Evolutionary conservation across 139 green algal species (phyloP), one percentile per base, ranked within the genome.

Genomic region (Nannochloris sp.): DNA sequence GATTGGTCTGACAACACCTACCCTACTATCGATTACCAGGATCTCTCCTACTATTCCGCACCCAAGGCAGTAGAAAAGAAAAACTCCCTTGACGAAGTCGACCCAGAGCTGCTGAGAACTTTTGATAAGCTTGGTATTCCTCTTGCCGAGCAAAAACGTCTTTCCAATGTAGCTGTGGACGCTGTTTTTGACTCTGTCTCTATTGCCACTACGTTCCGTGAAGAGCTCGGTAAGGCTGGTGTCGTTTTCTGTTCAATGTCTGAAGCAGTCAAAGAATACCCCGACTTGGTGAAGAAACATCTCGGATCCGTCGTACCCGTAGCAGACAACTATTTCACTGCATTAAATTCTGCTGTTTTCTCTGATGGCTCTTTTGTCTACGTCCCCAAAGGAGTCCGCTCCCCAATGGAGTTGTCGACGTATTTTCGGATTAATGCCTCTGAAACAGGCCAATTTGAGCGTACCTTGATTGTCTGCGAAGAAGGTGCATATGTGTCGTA

Each of bases 341-440:
- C 94, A 4, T 82, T 99, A 7, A 99, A 99, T 77, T 84, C 80
- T 3, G 95, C 95, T 14, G 95, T 99, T 4, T 99, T 99, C 73
- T 89, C 77, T 12, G 95, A 99, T 72, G 95, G 95, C 35, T 96
- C 85, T 0, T 99, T 99, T 78, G 93, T 96, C 33, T 99, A 95
- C 72, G 87, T 99, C 33, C 95, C 95, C 54, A 97, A 98, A 77
- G 92, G 95, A 23, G 90, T 97, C 5, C 77, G 78, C 24, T 93
- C 74, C 38, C 94, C 95, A 14, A 99, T 99, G 95, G 95, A 99
- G 81, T 79, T 99, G 25, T 97, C 89, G 29, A 99, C 95, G 2
- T 99, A 99, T 83, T 99, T 99, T 79, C 79, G 95, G 36, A 99
- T 99, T 81, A 99, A 99, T 74, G 93, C 90, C 12, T 74, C 68